Evolutionary conservation across 1,284 basidiomycete genomes (phyloP), one percentile per base, ranked within the genome.

Genomic region (Gomphus sp.): DNA sequence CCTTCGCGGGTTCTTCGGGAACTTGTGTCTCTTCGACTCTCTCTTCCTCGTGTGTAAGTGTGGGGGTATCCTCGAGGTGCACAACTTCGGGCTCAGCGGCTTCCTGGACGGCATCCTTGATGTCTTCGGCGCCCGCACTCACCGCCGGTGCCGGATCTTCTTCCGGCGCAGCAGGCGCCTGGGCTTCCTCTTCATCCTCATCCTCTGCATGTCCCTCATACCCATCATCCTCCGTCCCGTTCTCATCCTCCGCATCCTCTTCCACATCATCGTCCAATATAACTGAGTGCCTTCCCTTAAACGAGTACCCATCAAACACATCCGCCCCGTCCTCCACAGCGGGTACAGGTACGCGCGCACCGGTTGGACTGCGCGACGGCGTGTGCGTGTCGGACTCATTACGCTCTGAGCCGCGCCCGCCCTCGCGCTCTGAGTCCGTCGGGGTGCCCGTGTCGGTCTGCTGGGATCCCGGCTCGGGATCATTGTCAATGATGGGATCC

Each of bases 251-350:
- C 28, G 28, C 28, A 31, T 31, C 28, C 28, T 31, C 28, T 31
- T 31, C 28, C 5, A 31, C 28, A 31, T 31, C 69, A 9, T 57
- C 62, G 61, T 89, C 88, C 52, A 91, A 72, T 61, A 90, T 74
- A 57, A 91, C 77, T 4, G 89, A 90, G 70, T 91, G 78, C 34
- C 89, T 77, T 11, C 88, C 91, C 72, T 92, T 91, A 78, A 90
- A 93, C 37, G 88, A 91, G 70, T 93, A 93, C 12, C 89, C 90
- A 71, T 92, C 91, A 66, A 92, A 93, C 18, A 91, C 82, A 68
- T 91, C 89, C 16, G 83, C 74, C 12, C 70, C 71, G 22, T 78
- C 74, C 4, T 60, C 61, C 18, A 37, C 56, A 31, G 28, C 28
- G 28, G 28, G 28, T 31, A 31, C 28, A 55, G 76, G 66, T 54